Conservation (phyloP, 495 filamentous ascomycete species). For the Tuber borchii region DNA sequence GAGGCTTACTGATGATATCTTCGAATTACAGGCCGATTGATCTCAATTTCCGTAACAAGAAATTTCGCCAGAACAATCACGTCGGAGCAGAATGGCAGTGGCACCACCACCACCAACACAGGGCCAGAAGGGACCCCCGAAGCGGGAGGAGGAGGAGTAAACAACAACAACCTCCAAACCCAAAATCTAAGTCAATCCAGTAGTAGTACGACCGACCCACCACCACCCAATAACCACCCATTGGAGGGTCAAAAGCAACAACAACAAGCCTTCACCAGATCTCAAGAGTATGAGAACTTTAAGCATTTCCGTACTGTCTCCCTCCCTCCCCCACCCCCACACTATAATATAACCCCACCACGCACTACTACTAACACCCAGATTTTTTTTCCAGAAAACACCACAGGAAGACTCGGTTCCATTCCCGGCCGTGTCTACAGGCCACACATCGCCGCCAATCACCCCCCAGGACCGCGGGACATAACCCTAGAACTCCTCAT, state of each 20-base stretch:
- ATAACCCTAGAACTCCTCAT: slow-evolving; percentile 87
- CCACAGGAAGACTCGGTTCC: slow-evolving; percentile 51
- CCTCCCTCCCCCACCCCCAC: background rate
- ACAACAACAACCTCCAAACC: background rate
- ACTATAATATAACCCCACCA: background rate
- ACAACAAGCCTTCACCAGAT: slow-evolving; percentile 13
- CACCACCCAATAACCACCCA: background rate
- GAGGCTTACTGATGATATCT: slow-evolving; percentile 11
- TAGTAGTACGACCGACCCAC: background rate
- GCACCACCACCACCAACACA: slow-evolving; percentile 7
- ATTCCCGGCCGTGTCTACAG: slow-evolving; percentile 55
- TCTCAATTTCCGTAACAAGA: slow-evolving; percentile 3
- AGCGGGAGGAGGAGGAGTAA: background rate
- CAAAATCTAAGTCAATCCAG: background rate
- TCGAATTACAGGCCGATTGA: slow-evolving; percentile 21
- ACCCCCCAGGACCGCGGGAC: slow-evolving; percentile 69
- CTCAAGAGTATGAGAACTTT: slow-evolving; percentile 34
- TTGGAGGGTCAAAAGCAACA: background rate
- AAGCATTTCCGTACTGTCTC: slow-evolving; percentile 34
- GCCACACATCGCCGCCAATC: slow-evolving; percentile 57
- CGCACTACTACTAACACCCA: slow-evolving; percentile 13
- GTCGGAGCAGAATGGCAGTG: slow-evolving; percentile 10
- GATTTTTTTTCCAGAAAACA: slow-evolving; percentile 26
- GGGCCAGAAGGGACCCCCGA: slow-evolving; percentile 1
- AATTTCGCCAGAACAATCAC: slow-evolving; percentile 12